phyloP scores from a whole-genome alignment of 106 monocot genomes.

The Cymbidium sinense region DNA sequence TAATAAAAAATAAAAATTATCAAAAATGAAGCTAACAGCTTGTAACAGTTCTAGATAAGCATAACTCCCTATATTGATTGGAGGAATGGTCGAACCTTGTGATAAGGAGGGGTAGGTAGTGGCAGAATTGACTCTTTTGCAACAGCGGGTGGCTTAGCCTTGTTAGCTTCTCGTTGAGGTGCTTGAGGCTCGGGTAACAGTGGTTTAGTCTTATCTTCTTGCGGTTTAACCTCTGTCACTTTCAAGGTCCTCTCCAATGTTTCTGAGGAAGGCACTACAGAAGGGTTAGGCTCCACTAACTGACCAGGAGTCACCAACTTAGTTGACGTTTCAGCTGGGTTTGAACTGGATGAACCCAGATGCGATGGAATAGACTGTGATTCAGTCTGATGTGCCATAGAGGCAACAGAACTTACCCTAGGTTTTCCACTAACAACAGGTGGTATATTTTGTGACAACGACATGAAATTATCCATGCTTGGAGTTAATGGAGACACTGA shows the following conservation, averaged over 20 bases:
- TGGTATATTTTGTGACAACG: slow-evolving; percentile 8
- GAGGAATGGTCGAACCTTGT: slow-evolving; percentile 13
- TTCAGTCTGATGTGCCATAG: slow-evolving; percentile 1
- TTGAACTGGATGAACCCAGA: slow-evolving; percentile 1
- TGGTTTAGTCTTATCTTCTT: slow-evolving; percentile 7
- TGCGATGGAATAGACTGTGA: not conserved
- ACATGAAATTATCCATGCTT: not conserved
- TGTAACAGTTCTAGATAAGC: not conserved
- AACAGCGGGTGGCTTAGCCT: not conserved
- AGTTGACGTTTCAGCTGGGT: not conserved
- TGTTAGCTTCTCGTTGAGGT: slow-evolving; percentile 1
- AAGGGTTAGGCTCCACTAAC: slow-evolving; percentile 5
- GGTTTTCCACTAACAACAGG: slow-evolving; percentile 4
- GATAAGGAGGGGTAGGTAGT: slow-evolving; percentile 11
- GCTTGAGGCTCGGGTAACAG: slow-evolving; percentile 1
- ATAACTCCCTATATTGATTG: not conserved
- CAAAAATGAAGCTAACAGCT: not conserved
- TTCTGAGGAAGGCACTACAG: not conserved
- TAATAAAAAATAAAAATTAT: not conserved
- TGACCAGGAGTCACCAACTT: slow-evolving; percentile 9
- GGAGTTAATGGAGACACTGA: not conserved
- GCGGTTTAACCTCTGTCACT: not conserved
- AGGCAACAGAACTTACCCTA: not conserved
- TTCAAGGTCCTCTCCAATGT: slow-evolving; percentile 3
- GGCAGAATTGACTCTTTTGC: slow-evolving; percentile 3